Evolutionary conservation across 495 filamentous ascomycete genomes (phyloP).

Genomic region (Penicillium mononematosum): DNA sequence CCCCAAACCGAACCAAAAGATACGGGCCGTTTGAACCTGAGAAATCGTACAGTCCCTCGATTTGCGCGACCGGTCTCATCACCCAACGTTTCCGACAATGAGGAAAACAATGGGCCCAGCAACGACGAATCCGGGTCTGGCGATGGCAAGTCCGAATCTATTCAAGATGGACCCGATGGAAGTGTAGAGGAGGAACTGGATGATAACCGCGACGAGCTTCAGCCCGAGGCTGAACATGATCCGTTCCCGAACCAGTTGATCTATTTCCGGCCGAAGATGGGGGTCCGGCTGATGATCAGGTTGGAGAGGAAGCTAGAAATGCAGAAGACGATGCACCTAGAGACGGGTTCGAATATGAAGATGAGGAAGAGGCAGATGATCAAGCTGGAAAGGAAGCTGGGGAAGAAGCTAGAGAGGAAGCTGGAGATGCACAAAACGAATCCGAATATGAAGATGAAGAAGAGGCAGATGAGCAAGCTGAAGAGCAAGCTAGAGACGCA

Average conservation of each 20-base stretch:
- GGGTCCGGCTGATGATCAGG: background rate
- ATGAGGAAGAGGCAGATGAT: background rate
- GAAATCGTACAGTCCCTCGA: background rate
- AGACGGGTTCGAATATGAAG: no score
- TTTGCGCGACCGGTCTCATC: background rate
- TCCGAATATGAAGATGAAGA: background rate
- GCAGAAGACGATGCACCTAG: no score
- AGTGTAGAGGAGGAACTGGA: background rate
- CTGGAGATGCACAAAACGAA: background rate
- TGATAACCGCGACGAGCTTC: background rate
- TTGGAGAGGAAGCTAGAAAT: background rate
- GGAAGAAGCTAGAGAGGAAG: background rate
- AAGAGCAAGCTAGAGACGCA: background rate
- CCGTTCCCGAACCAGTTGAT: background rate
- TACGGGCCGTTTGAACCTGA: background rate
- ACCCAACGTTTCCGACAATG: background rate
- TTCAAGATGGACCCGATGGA: background rate
- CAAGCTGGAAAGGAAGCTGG: background rate
- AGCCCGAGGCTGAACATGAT: background rate
- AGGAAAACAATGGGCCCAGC: background rate
- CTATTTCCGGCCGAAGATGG: background rate
- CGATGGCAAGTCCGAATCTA: background rate
- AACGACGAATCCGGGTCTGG: background rate
- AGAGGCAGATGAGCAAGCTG: background rate
- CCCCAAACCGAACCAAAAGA: conserved; percentile 1